Evolutionary conservation across 768 basidiomycete species (phyloP), one percentile per base, ranked within the genome.

Genomic region (Gelatoporia subvermispora): DNA sequence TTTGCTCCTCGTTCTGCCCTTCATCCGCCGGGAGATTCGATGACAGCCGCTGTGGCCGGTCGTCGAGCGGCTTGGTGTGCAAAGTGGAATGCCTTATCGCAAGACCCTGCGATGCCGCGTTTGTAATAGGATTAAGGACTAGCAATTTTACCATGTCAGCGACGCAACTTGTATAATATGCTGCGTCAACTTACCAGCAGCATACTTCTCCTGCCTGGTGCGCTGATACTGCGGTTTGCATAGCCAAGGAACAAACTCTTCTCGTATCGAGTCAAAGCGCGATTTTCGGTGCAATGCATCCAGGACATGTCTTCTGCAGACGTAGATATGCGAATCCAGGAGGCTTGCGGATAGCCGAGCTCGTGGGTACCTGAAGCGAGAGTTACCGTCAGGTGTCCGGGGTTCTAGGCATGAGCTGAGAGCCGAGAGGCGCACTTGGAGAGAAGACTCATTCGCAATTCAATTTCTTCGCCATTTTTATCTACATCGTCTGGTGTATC

Each of bases 181-280:
- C 36, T 24, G 3, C 34, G 9, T 37, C 56, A 18, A 50, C 65
- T 51, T 60, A 86, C 87, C 66, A 52, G 68, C 65, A 25, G 71
- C 76, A 53, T 87, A 88, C 66, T 81, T 85, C 41, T 65, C 67
- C 54, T 72, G 71, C 56, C 80, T 83, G 15, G 73, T 72, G 9
- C 71, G 69, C 50, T 83, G 84, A 63, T 92, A 92, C 52, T 89
- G 88, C 5, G 88, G 70, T 62, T 90, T 93, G 68, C 91, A 88
- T 47, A 96, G 62, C 90, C 93, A 96, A 0, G 94, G 94, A 10
- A 97, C 63, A 59, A 96, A 89, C 51, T 96, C 92, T 64, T 94
- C 88, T 43, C 87, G 77, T 44, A 97, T 74, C 15, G 93, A 95
- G 43, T 90, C 84, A 36, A 93, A 74, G 56, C 82, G 76, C 4